Evolutionary conservation across 2,329 filamentous ascomycete genomes (phyloP), one percentile per base, ranked within the genome.

Genomic region (Ophiocordyceps camponoti-leonardi): DNA sequence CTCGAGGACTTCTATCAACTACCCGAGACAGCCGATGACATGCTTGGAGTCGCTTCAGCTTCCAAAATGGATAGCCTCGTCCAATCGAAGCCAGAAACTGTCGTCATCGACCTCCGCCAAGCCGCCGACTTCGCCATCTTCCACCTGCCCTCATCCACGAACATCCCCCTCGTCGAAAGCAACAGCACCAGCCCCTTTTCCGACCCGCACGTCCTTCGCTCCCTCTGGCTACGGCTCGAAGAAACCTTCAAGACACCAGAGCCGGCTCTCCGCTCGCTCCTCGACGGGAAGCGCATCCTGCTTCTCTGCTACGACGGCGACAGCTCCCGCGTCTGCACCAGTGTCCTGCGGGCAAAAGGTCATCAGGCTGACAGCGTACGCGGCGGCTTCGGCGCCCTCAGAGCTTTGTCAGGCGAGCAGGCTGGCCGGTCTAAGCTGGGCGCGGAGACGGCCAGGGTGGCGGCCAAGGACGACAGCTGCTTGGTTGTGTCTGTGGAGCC

Each of bases 301-400:
- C 51, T 75, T 11, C 53, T 72, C 11, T 76, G 72, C 53, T 75
- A 75, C 44, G 61, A 72, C 42, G 73, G 73, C 3, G 71, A 77
- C 47, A 70, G 66, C 28, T 63, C 72, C 5, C 63, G 73, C 0
- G 64, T 77, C 6, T 73, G 71, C 3, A 69, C 69, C 2, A 74
- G 71, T 45, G 64, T 77, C 3, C 53, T 77, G 43, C 61, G 72
- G 6, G 70, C 68, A 0, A 71, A 69, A 49, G 70, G 67, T 0
- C 58, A 66, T 22, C 61, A 64, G 46, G 68, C 69, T 1, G 64
- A 67, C 40, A 71, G 66, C 50, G 51, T 74, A 20, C 56, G 60
- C 20, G 69, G 67, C 10, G 71, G 71, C 0, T 55, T 56, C 26
- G 23, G 43, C 6, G 52, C 48, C 5, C 49, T 51, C 12, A 10